A percentile compares a stretch with the other conserved stretches of the same genome.
phyloP scores from a whole-genome alignment of 1,284 basidiomycete species.

The Ustilago shanxiensis region DNA sequence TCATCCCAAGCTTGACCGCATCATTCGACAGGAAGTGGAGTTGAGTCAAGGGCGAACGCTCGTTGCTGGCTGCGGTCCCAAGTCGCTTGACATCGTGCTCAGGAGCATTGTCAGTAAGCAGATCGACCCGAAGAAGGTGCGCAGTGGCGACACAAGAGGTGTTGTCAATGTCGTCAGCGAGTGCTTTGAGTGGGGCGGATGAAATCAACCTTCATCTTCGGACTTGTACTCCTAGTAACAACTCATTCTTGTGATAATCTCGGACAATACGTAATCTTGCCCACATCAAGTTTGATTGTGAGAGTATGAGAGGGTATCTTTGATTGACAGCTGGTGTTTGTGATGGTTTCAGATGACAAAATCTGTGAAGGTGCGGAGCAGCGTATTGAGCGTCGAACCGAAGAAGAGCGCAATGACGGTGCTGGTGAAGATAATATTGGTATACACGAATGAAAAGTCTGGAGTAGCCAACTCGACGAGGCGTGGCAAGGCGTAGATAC shows the following conservation, averaged over 20 bases:
- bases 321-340: neutral
- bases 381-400: conserved; percentile 87
- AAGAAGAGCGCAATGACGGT: conserved; percentile 82
- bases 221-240: conserved; percentile 1
- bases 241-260: neutral
- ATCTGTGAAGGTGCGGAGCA: conserved; percentile 81
- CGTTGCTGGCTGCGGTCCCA: conserved; percentile 84
- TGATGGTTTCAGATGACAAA: conserved; percentile 21
- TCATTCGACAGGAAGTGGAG: conserved; percentile 79
- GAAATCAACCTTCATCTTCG: neutral
- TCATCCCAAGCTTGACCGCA: conserved; percentile 79
- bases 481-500: conserved; percentile 82
- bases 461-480: conserved; percentile 93
- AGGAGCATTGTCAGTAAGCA: conserved; percentile 78
- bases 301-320: neutral
- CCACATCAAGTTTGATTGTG: neutral
- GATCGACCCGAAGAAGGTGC: conserved; percentile 75
- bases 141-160: conserved; percentile 77
- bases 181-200: conserved; percentile 61
- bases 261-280: neutral
- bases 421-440: conserved; percentile 79
- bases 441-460: conserved; percentile 99
- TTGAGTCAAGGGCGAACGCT: conserved; percentile 75
- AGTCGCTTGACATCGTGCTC: conserved; percentile 79
- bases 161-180: conserved; percentile 64